Conservation (phyloP, 306 rosid species). For the Citrullus colocynthis region DNA sequence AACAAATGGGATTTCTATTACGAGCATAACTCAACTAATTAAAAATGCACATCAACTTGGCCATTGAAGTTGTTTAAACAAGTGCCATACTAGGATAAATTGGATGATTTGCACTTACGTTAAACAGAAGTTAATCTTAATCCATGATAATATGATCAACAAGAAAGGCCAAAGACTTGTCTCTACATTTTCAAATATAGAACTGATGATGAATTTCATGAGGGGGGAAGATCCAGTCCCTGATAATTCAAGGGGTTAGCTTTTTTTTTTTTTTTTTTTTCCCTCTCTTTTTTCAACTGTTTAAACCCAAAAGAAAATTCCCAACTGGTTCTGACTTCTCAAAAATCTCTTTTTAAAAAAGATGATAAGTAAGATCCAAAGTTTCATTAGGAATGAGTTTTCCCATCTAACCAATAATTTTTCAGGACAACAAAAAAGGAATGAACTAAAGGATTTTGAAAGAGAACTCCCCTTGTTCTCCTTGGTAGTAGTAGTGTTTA, state of each 20-base stretch:
- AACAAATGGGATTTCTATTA: no score
- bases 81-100: no score
- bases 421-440: conserved; percentile 25
- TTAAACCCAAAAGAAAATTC: background rate
- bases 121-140: background rate
- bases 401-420: conserved; percentile 11
- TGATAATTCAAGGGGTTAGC: conserved; percentile 3
- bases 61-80: no score
- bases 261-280: no score
- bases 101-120: background rate
- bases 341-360: conserved; percentile 1
- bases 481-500: conserved; percentile 21
- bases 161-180: background rate
- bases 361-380: conserved; percentile 4
- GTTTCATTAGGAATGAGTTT: conserved; percentile 5
- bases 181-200: background rate
- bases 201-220: background rate
- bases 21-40: no score
- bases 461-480: conserved; percentile 37
- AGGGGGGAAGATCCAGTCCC: background rate
- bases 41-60: no score
- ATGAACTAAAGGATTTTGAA: conserved; percentile 34
- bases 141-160: background rate
- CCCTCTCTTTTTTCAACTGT: background rate
- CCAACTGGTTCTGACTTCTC: background rate